These are phyloP conservation scores for Allium fistulosum DNA, from an alignment of 106 monocot species.

Conservation along the genomic window DNA sequence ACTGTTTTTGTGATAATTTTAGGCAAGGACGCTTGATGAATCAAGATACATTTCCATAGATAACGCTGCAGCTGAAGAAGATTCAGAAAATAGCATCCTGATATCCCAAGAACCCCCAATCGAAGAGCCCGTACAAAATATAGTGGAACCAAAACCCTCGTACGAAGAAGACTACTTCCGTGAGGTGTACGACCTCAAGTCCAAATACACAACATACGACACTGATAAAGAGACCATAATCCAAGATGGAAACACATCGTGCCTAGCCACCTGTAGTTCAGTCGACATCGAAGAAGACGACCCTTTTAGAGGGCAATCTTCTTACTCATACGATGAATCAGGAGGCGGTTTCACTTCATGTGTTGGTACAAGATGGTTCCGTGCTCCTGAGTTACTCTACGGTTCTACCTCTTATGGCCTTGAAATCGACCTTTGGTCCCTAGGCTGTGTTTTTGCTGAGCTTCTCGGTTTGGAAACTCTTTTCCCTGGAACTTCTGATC, in stretches of 20 bases:
- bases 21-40: constrained; percentile 68
- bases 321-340: constrained; percentile 29
- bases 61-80: constrained; percentile 7
- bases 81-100: constrained; percentile 13
- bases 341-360: constrained; percentile 61
- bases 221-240: constrained; percentile 30
- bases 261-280: constrained; percentile 87
- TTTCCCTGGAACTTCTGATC: constrained; percentile 78
- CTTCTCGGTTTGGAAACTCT: constrained; percentile 59
- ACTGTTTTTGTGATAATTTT: background rate
- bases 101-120: constrained; percentile 8
- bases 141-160: constrained; percentile 20
- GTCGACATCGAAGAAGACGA: constrained; percentile 70
- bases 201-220: constrained; percentile 34
- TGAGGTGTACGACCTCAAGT: constrained; percentile 44
- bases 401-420: constrained; percentile 70
- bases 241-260: constrained; percentile 68
- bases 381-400: constrained; percentile 84
- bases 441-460: constrained; percentile 85
- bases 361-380: constrained; percentile 88
- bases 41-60: constrained; percentile 15
- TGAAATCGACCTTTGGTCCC: constrained; percentile 77
- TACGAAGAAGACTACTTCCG: constrained; percentile 39
- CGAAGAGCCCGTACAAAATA: background rate
- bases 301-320: constrained; percentile 30